phyloP scores from a whole-genome alignment of 257 asterid species.

The Dorcoceras hygrometricum region DNA sequence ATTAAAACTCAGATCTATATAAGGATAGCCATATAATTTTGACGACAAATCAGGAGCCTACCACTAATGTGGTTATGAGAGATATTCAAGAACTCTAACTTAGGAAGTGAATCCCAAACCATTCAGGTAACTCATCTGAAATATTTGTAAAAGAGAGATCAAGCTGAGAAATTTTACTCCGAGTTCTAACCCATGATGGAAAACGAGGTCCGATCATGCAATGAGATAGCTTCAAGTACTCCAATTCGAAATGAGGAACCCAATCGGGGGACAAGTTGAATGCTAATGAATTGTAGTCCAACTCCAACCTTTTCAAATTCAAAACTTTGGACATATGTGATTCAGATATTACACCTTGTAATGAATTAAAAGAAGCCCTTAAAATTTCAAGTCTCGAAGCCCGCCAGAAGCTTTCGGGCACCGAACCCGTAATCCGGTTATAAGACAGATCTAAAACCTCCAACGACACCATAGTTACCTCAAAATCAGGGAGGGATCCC shows the following conservation, averaged over 20 bases:
- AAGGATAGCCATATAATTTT: neutral
- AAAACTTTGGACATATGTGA: slow-evolving; percentile 20
- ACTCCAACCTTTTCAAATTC: slow-evolving; percentile 6
- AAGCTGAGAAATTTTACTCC: neutral
- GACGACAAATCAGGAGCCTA: slow-evolving; percentile 14
- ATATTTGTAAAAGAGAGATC: slow-evolving; percentile 27
- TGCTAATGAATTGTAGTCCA: slow-evolving; percentile 23
- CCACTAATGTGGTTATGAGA: slow-evolving; percentile 38
- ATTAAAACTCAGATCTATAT: slow-evolving; percentile 27
- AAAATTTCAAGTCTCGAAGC: slow-evolving; percentile 15
- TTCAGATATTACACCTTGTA: slow-evolving; percentile 28
- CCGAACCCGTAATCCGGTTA: slow-evolving; percentile 22
- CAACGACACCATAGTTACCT: slow-evolving; percentile 33
- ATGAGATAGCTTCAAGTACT: neutral
- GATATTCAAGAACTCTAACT: slow-evolving; percentile 17
- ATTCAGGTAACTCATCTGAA: slow-evolving; percentile 30
- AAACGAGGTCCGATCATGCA: slow-evolving; percentile 33
- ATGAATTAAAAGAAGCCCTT: slow-evolving; percentile 17
- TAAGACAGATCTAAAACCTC: slow-evolving; percentile 4
- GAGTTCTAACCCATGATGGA: slow-evolving; percentile 35
- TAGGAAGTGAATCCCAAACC: slow-evolving; percentile 27
- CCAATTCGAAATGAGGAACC: slow-evolving; percentile 33
- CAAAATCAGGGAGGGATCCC: slow-evolving; percentile 18
- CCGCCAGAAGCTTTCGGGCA: slow-evolving; percentile 21
- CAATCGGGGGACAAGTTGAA: slow-evolving; percentile 19